Evolutionary conservation across 2,329 filamentous ascomycete genomes (phyloP).

Genomic region (Daldinia sp.): DNA sequence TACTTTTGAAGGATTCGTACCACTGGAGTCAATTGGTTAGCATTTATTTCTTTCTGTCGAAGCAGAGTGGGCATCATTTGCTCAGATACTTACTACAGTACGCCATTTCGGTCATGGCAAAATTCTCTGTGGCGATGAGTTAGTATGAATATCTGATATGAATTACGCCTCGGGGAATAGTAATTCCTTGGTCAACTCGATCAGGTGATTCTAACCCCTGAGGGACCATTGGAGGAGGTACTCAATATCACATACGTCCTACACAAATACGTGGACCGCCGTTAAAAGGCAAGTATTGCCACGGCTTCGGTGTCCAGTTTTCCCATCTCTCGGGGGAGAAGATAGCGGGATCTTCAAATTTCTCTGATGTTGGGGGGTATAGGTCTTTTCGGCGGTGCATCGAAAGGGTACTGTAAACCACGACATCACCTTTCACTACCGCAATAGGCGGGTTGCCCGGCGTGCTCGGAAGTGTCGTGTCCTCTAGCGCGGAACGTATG

Average conservation of each 20-base stretch:
- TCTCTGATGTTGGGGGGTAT: slow-evolving; percentile 59
- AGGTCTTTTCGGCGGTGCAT: slow-evolving; percentile 64
- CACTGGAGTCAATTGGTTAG: slow-evolving; percentile 50
- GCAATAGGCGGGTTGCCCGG: slow-evolving; percentile 55
- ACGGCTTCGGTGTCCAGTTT: slow-evolving; percentile 63
- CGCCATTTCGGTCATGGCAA: slow-evolving; percentile 69
- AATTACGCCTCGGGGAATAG: not conserved
- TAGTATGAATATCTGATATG: not conserved
- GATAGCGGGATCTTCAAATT: slow-evolving; percentile 53
- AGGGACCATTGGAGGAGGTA: not conserved
- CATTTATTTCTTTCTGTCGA: not conserved
- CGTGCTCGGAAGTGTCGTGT: slow-evolving; percentile 44
- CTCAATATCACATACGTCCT: slow-evolving; percentile 52
- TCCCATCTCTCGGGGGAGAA: slow-evolving; percentile 66
- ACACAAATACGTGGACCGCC: slow-evolving; percentile 68
- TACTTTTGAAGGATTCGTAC: slow-evolving; percentile 71
- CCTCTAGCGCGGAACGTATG: slow-evolving; percentile 43
- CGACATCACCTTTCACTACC: slow-evolving; percentile 59
- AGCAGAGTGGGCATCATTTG: not conserved
- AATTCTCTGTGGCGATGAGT: slow-evolving; percentile 56
- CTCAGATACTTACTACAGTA: slow-evolving; percentile 56
- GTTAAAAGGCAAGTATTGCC: slow-evolving; percentile 68
- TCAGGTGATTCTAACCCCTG: not conserved
- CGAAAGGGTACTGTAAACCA: slow-evolving; percentile 63
- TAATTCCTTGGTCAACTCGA: not conserved